These are phyloP conservation scores for Trypanosomatidae sp. DNA, from an alignment of 208 protist genomes.

Conservation along the genomic window DNA sequence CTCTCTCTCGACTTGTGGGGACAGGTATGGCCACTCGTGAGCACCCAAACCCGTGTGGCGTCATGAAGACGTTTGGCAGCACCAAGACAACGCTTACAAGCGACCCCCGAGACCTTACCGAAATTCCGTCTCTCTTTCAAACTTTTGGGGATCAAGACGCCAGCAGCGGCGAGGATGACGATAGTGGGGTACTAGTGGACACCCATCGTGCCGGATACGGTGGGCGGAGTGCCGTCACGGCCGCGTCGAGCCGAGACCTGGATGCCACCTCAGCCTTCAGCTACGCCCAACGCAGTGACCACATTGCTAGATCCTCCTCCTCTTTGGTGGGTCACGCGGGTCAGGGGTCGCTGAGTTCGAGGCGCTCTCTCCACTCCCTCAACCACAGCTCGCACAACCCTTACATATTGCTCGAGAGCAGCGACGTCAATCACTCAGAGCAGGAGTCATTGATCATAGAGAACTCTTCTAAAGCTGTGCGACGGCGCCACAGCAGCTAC, in stretches of 20 bases:
- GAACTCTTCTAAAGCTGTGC: conserved; percentile 1
- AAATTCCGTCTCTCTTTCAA: conserved; percentile 59
- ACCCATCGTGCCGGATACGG: conserved; percentile 3
- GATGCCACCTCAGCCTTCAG: neutral
- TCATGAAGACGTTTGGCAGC: neutral
- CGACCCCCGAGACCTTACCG: conserved; percentile 37
- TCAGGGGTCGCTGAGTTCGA: conserved; percentile 7
- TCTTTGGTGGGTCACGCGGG: neutral
- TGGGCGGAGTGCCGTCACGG: neutral
- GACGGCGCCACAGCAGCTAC: conserved; percentile 13
- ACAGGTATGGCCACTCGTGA: neutral
- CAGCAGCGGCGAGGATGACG: conserved; percentile 26
- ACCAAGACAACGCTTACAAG: conserved; percentile 20
- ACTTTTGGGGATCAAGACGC: conserved; percentile 35
- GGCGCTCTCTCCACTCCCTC: conserved; percentile 17
- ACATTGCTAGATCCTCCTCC: neutral
- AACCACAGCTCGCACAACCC: conserved; percentile 38
- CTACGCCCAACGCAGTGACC: neutral
- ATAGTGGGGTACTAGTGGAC: conserved; percentile 9
- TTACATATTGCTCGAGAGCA: conserved; percentile 26
- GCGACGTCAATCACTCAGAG: conserved; percentile 8
- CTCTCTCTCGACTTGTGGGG: neutral
- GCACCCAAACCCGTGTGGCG: neutral
- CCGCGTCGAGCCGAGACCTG: neutral
- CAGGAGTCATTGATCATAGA: neutral